A percentile compares a stretch with the other conserved stretches of the same genome.
Evolutionary conservation across 176 grass and related monocot genomes (phyloP).

Genomic region (Bolboschoenus planiculmis): DNA sequence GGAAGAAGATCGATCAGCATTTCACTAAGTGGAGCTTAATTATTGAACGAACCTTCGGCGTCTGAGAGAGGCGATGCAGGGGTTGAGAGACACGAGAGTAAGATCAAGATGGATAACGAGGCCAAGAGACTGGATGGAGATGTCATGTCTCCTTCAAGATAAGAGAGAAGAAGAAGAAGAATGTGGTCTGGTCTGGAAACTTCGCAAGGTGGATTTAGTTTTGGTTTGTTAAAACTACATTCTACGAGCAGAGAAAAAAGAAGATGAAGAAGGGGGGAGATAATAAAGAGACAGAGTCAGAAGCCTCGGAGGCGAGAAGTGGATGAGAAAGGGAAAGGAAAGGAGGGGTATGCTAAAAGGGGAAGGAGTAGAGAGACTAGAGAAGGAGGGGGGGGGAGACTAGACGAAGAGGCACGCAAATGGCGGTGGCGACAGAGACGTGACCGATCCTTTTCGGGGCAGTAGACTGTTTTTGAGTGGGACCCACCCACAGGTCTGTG

Average conservation of each 20-base stretch:
- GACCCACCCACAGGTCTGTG: not conserved
- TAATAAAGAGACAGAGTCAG: not conserved
- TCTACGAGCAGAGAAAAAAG: not conserved
- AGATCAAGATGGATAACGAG: not conserved
- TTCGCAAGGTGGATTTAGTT: not conserved
- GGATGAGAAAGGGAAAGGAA: not conserved
- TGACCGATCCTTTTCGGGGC: constrained; percentile 72
- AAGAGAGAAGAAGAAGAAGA: not conserved
- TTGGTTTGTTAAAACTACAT: constrained; percentile 8
- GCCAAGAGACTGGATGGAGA: not conserved
- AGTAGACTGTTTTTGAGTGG: constrained; percentile 25
- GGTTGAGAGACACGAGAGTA: not conserved
- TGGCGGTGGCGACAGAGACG: constrained; percentile 82
- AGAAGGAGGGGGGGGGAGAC: not conserved
- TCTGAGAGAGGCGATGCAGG: constrained; percentile 23
- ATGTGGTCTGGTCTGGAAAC: too few species aligned
- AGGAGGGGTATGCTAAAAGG: constrained; percentile 8
- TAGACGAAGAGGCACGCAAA: constrained; percentile 28
- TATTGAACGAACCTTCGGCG: too few species aligned
- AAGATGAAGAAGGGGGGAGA: not conserved
- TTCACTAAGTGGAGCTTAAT: too few species aligned
- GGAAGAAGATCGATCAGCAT: not conserved
- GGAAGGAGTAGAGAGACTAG: constrained; percentile 18
- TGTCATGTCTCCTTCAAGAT: not conserved
- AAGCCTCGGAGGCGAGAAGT: not conserved